Evolutionary conservation across 345 rosid species (phyloP).

Genomic region (Microthlaspi erraticum): DNA sequence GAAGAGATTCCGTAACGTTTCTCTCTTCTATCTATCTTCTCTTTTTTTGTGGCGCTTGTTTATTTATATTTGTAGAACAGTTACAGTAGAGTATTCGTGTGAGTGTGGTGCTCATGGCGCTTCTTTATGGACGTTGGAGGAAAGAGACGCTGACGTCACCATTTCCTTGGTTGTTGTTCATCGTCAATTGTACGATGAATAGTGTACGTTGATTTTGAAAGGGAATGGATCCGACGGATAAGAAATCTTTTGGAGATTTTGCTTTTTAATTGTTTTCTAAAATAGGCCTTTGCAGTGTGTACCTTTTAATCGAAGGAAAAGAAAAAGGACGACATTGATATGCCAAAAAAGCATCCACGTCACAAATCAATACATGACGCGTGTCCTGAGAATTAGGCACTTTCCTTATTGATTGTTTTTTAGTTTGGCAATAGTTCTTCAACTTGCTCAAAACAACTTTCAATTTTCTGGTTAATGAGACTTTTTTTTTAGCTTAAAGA

Average conservation of each 20-base stretch:
- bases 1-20: slow-evolving; percentile 32
- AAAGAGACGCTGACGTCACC: slow-evolving; percentile 40
- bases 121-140: slow-evolving; percentile 43
- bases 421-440: too few relatives aligned
- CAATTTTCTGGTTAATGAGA: too few relatives aligned
- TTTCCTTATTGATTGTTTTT: background rate
- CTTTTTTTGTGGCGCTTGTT: background rate
- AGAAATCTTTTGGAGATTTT: background rate
- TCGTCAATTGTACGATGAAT: slow-evolving; percentile 43
- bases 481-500: too few relatives aligned
- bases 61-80: background rate
- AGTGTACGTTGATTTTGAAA: slow-evolving; percentile 35
- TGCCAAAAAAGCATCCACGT: slow-evolving; percentile 25
- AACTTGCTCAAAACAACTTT: too few relatives aligned
- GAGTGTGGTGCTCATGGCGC: slow-evolving; percentile 31
- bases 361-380: slow-evolving; percentile 26
- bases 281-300: slow-evolving; percentile 31
- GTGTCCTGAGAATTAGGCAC: slow-evolving; percentile 26
- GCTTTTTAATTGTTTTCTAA: slow-evolving; percentile 20
- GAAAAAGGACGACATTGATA: slow-evolving; percentile 12
- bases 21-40: too few relatives aligned
- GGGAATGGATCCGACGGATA: slow-evolving; percentile 31
- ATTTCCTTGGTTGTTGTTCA: slow-evolving; percentile 37
- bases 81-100: slow-evolving; percentile 41
- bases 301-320: slow-evolving; percentile 37